Evolutionary conservation across 257 asterid species (phyloP), one percentile per base, ranked within the genome.

Genomic region (Petunia axillaris): DNA sequence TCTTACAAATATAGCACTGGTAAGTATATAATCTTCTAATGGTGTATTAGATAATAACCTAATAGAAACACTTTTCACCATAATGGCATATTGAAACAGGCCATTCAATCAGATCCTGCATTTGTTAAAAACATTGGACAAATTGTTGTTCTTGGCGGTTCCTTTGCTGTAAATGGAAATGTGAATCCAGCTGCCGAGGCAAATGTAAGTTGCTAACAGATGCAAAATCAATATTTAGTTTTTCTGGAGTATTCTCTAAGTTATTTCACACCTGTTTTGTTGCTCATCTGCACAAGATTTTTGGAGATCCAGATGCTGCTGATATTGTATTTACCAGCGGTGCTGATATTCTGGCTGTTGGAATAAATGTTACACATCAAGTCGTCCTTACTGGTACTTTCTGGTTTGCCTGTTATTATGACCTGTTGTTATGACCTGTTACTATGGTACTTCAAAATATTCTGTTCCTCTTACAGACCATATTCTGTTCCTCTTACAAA

Each of bases 101-200:
- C 98, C 81, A 91, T 93, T 59, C 93, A 95, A 85, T 83, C 88
- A n/a, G 99, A 95, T 85, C 97, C 99, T 74, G 83, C 87, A 54
- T 95, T 95, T 82, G 80, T 79, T 36, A 87, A 91, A 85, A 93
- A 92, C 43, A 90, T 95, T 50, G 91, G 91, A 64, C 98, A 93
- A 87, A 93, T 95, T 82, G 91, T 91, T 84, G 79, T 95, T 87
- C 99, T 95, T 81, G 98, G 99, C 83, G 99, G 99, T 81, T 96
- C 99, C 41, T 95, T 95, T 89, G 89, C 97, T 57, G 97, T 95
- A 60, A 95, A 95, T 62, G 98, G 99, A 84, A 95, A 95, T 78
- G 99, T 93, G 57, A 95, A 95, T 88, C 97, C 99, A 7, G 98
- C 99, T 83, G 94, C 99, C 9, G 99, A 95, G 87, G 99, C 99